Conservation (phyloP, 2,329 filamentous ascomycete species). For the Massarina eburnea region DNA sequence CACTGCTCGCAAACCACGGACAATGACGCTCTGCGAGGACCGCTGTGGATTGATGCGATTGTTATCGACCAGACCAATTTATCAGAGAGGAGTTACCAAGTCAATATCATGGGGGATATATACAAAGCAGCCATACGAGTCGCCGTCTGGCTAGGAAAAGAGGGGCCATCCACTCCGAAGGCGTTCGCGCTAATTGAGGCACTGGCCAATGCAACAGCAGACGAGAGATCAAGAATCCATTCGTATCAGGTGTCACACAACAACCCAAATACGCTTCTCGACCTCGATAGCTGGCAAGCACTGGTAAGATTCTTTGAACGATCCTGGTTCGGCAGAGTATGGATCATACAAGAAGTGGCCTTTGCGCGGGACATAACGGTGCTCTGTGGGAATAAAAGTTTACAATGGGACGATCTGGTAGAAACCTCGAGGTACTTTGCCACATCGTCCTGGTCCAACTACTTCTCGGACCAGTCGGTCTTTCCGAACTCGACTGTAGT, state of each 20-base stretch:
- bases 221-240: background rate
- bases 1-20: background rate
- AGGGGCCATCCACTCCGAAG: conserved; percentile 1
- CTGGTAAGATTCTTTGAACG: conserved; percentile 6
- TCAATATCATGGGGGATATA: conserved; percentile 14
- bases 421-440: conserved; percentile 11
- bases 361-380: conserved; percentile 10
- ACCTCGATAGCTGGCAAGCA: conserved; percentile 3
- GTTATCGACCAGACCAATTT: conserved; percentile 16
- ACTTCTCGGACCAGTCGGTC: conserved; percentile 1
- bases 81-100: conserved; percentile 10
- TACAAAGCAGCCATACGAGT: conserved; percentile 10
- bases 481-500: background rate
- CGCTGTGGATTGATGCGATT: conserved; percentile 18
- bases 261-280: background rate
- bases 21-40: background rate
- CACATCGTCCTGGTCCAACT: conserved; percentile 9
- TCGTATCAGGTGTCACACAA: background rate
- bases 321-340: conserved; percentile 8
- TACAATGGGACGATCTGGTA: conserved; percentile 9
- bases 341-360: conserved; percentile 12
- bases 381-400: conserved; percentile 11
- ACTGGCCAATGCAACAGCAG: background rate
- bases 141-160: conserved; percentile 16
- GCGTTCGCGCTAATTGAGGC: conserved; percentile 6